A percentile compares a stretch with the other conserved stretches of the same genome.
phyloP scores from a whole-genome alignment of 2,329 filamentous ascomycete genomes.

The Sporothrix brasiliensis region DNA sequence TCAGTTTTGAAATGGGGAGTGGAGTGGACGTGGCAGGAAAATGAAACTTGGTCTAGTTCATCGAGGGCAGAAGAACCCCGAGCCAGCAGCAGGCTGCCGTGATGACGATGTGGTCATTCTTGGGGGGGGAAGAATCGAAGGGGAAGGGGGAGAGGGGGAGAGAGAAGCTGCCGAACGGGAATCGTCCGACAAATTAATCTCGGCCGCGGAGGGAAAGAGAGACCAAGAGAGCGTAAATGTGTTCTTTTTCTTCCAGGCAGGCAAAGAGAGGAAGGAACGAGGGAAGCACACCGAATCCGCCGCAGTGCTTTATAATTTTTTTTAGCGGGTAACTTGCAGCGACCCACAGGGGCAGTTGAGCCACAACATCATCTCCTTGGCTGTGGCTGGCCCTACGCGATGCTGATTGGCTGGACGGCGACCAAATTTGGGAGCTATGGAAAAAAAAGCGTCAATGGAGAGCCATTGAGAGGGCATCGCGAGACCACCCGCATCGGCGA shows the following conservation, averaged over 20 bases:
- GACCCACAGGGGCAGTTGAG: slow-evolving; percentile 10
- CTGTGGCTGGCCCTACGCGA: not conserved
- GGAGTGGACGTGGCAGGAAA: not conserved
- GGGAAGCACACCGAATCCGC: slow-evolving; percentile 7
- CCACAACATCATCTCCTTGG: not conserved
- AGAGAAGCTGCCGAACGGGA: not conserved
- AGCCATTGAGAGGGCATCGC: slow-evolving; percentile 18
- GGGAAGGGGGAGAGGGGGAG: not conserved
- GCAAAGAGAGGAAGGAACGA: slow-evolving; percentile 22
- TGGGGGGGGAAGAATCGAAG: slow-evolving; percentile 15
- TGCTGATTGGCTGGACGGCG: slow-evolving; percentile 23
- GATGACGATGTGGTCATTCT: slow-evolving; percentile 36
- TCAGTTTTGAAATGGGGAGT: not conserved
- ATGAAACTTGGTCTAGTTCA: slow-evolving; percentile 30
- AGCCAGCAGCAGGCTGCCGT: slow-evolving; percentile 36
- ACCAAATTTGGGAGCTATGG: slow-evolving; percentile 26
- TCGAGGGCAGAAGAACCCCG: slow-evolving; percentile 33
- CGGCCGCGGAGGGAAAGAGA: slow-evolving; percentile 5
- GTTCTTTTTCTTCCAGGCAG: slow-evolving; percentile 28
- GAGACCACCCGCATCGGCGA: slow-evolving; percentile 24
- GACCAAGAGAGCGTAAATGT: slow-evolving; percentile 23
- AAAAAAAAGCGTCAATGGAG: slow-evolving; percentile 5
- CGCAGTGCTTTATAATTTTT: slow-evolving; percentile 24
- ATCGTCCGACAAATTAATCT: not conserved
- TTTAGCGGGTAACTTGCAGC: not conserved